Evolutionary conservation across 1,284 basidiomycete genomes (phyloP), one percentile per base, ranked within the genome.

Genomic region (Ceratobasidium sp.): DNA sequence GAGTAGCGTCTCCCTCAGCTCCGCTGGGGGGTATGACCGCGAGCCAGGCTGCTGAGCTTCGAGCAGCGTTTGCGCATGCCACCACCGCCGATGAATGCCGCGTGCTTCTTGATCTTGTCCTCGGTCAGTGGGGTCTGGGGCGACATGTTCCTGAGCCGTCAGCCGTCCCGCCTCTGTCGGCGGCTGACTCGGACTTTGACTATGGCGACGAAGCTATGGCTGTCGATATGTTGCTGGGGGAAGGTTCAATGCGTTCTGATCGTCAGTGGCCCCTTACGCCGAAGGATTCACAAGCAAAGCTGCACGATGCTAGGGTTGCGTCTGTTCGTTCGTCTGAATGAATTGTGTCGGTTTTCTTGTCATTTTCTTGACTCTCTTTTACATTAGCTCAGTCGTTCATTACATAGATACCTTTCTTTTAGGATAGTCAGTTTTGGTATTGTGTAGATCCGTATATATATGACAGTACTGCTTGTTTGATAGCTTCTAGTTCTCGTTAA

Each of bases 21-120:
- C 77, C 74, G 1, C 52, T 26, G 16, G 52, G 44, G 11, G 32
- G 55, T 30, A 57, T 75, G 54, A 75, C 82, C 47, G 61, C 82
- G 14, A 80, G 83, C n/a, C 82, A 89, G 73, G 85, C 89, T 41
- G 82, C 84, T 14, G 90, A 93, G 61, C 85, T 96, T 79, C 89
- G 91, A 30, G 83, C 85, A 28, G 83, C 93, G 71, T 82, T 96
- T n/a, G 82, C 87, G 28, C 85, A 84, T 67, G 93, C 94, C 18
- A 91, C 90, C 0, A 88, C 85, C 38, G 91, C 87, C 47, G 89
- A 91, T 74, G 94, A 96, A 82, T 95, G 94, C 79, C 90, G 92
- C 61, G 83, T 95, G 41, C 87, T 96, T 49, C 85, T 94, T 49
- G 90, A 93, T 76, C 91, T 94, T 83, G 91, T 93, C 80, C 83